A percentile compares a stretch with the other conserved stretches of the same genome.
These are phyloP conservation scores for Dendrobium catenatum DNA, from an alignment of 106 monocot species.

Conservation along the genomic window DNA sequence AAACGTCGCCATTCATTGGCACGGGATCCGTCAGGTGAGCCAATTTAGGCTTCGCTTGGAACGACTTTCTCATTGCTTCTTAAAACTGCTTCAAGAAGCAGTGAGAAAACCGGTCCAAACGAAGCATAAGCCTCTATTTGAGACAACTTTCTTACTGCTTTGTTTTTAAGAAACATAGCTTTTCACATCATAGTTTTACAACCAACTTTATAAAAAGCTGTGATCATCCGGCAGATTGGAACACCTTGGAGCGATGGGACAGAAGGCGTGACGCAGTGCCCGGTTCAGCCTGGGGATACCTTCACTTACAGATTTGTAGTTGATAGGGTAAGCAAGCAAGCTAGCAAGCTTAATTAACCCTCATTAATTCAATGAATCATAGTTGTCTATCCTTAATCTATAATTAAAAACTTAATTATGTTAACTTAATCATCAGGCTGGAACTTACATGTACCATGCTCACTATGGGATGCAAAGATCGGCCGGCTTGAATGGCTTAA, in stretches of 20 bases:
- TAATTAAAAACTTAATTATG: neutral
- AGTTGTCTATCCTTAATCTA: no score
- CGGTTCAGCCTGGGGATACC: constrained; percentile 60
- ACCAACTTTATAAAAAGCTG: no score
- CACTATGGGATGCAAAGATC: constrained; percentile 95
- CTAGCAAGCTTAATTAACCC: no score
- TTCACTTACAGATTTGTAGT: constrained; percentile 74
- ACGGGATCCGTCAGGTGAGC: constrained; percentile 69
- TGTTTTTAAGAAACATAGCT: no score
- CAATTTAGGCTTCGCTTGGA: no score
- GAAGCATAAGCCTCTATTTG: no score
- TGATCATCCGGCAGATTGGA: constrained; percentile 29
- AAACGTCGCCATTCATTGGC: constrained; percentile 79
- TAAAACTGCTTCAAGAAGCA: no score
- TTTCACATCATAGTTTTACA: no score
- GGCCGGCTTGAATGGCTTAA: constrained; percentile 63
- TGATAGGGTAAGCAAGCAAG: constrained; percentile 42
- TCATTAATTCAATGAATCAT: no score
- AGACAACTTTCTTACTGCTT: no score
- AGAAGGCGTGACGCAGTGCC: constrained; percentile 82
- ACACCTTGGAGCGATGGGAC: constrained; percentile 87
- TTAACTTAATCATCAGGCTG: constrained; percentile 29
- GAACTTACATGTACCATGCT: constrained; percentile 80
- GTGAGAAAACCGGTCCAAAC: no score
- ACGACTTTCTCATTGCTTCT: no score